A percentile compares a stretch with the other conserved stretches of the same genome.
phyloP scores from a whole-genome alignment of 2,329 filamentous ascomycete species.

The Microdochium nivale region DNA sequence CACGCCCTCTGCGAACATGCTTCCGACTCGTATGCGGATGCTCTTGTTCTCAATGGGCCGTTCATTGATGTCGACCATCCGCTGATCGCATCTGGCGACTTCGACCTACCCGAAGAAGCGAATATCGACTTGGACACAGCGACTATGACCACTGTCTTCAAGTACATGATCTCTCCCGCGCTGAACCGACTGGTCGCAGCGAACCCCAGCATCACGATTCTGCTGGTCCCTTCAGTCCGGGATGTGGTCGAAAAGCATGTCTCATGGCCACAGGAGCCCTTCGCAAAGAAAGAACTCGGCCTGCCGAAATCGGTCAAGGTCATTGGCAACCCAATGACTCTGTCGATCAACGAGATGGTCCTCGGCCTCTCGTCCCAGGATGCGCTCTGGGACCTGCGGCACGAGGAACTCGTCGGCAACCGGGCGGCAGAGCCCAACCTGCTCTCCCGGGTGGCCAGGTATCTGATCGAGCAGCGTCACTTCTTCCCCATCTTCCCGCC shows the following conservation, averaged over 20 bases:
- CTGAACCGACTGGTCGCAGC: slow-evolving; percentile 61
- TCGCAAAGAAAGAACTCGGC: slow-evolving; percentile 63
- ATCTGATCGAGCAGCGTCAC: slow-evolving; percentile 82
- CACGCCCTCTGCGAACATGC: slow-evolving; percentile 74
- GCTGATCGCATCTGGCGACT: slow-evolving; percentile 70
- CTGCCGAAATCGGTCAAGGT: slow-evolving; percentile 69
- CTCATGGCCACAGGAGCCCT: slow-evolving; percentile 51
- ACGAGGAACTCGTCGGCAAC: slow-evolving; percentile 59
- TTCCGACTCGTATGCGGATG: slow-evolving; percentile 65
- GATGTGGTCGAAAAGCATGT: slow-evolving; percentile 58
- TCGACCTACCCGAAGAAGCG: slow-evolving; percentile 63
- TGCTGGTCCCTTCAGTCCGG: slow-evolving; percentile 75
- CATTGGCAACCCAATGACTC: slow-evolving; percentile 83
- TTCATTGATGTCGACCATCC: slow-evolving; percentile 92
- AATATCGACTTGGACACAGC: slow-evolving; percentile 66
- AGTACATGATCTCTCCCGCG: slow-evolving; percentile 65
- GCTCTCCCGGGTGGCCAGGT: slow-evolving; percentile 62
- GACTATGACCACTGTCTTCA: slow-evolving; percentile 77
- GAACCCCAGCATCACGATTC: slow-evolving; percentile 70
- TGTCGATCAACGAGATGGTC: slow-evolving; percentile 80
- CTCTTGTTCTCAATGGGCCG: slow-evolving; percentile 72
- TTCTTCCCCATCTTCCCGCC: slow-evolving; percentile 88
- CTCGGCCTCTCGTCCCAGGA: slow-evolving; percentile 80
- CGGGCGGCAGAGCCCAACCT: slow-evolving; percentile 48
- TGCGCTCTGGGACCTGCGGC: slow-evolving; percentile 70